Evolutionary conservation across 257 asterid species (phyloP).

Genomic region (Handroanthus guayacan): DNA sequence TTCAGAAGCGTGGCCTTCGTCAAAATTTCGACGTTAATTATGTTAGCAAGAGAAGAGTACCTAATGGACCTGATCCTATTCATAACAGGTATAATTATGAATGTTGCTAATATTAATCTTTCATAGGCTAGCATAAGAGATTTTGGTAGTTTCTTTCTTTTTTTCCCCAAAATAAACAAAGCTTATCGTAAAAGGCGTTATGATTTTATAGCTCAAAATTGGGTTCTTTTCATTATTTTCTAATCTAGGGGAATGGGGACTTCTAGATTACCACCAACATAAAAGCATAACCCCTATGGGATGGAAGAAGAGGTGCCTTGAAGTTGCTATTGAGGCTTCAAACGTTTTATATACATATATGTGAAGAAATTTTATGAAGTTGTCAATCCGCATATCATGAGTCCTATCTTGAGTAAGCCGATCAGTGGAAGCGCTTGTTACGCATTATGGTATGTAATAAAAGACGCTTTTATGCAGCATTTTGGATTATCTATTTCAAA

Average conservation of each 20-base stretch:
- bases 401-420: conserved; percentile 21
- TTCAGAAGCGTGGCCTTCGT: conserved; percentile 28
- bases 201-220: too few species aligned
- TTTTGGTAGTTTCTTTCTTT: not conserved
- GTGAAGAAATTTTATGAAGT: not conserved
- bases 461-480: conserved; percentile 28
- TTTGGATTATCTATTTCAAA: too few species aligned
- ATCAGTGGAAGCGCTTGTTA: conserved; percentile 10
- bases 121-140: too few species aligned
- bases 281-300: conserved; percentile 29
- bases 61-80: conserved; percentile 78
- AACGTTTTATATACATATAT: not conserved
- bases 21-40: conserved; percentile 38
- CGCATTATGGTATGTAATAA: conserved; percentile 29
- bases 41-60: conserved; percentile 77
- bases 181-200: too few species aligned
- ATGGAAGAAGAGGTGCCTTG: not conserved
- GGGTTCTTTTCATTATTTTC: not conserved
- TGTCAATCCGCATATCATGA: conserved; percentile 3
- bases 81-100: conserved; percentile 62
- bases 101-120: too few species aligned
- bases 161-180: not conserved
- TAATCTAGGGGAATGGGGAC: conserved; percentile 53
- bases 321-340: not conserved
- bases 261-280: conserved; percentile 45